A percentile compares a stretch with the other conserved stretches of the same genome.
Evolutionary conservation across 495 filamentous ascomycete species (phyloP).

Genomic region (Elasticomyces elasticus): DNA sequence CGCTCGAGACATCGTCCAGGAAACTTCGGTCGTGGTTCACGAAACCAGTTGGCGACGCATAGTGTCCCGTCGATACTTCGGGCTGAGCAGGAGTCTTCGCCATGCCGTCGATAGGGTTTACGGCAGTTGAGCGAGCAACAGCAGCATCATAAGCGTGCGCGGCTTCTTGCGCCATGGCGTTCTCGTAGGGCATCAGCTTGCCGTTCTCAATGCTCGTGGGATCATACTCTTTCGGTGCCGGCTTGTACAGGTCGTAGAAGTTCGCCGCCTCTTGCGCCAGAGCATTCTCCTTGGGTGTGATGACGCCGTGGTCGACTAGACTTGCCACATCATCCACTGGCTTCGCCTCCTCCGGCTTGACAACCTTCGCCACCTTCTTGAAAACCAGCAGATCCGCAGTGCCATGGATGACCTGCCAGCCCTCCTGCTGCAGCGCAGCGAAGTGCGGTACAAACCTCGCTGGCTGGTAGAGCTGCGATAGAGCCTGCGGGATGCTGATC

Average conservation of each 20-base stretch:
- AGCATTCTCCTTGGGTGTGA: conserved; percentile 12
- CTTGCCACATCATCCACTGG: background rate
- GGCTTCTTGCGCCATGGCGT: conserved; percentile 10
- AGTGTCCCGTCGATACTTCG: conserved; percentile 16
- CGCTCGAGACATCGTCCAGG: background rate
- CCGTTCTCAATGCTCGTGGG: conserved; percentile 15
- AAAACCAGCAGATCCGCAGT: conserved; percentile 64
- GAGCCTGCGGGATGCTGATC: conserved; percentile 49
- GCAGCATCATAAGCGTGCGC: conserved; percentile 7
- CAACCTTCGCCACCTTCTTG: conserved; percentile 42
- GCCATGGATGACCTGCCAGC: conserved; percentile 65
- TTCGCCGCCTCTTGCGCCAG: conserved; percentile 13
- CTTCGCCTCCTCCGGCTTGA: background rate
- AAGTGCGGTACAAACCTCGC: conserved; percentile 65
- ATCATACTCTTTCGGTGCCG: conserved; percentile 9
- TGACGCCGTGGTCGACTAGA: conserved; percentile 5
- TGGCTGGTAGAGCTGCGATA: conserved; percentile 58
- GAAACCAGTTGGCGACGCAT: conserved; percentile 24
- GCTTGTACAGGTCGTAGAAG: conserved; percentile 10
- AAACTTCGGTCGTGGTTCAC: conserved; percentile 19
- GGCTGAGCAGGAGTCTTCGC: background rate
- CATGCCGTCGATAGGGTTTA: conserved; percentile 28
- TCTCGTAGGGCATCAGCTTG: conserved; percentile 14
- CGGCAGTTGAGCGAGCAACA: background rate
- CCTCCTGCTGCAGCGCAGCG: conserved; percentile 49